Percentiles rank a stretch among this genome's conserved stretches.
Evolutionary conservation across 2,329 filamentous ascomycete genomes (phyloP).

Genomic region (Diaporthe sp.): DNA sequence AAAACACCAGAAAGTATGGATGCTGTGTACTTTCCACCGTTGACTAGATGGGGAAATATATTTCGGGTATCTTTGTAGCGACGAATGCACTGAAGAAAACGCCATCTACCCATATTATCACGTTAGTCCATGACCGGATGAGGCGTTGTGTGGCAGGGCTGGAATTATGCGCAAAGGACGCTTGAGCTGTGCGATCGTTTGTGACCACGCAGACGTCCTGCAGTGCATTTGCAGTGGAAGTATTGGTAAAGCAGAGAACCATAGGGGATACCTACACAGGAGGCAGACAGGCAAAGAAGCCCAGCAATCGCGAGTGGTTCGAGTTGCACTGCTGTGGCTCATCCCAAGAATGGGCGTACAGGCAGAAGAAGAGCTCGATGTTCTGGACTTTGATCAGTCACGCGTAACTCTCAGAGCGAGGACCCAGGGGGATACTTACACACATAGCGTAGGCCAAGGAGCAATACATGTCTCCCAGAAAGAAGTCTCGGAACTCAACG

Average conservation of each 20-base stretch:
- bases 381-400: conserved; percentile 64
- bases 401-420: accelerated
- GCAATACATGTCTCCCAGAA: conserved; percentile 97
- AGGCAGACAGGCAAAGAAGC: conserved; percentile 86
- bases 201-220: not conserved
- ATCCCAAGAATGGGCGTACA: conserved; percentile 84
- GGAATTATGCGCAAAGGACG: not conserved
- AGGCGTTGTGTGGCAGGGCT: no score
- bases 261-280: conserved; percentile 61
- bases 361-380: conserved; percentile 91
- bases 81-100: conserved; percentile 88
- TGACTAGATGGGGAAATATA: conserved; percentile 90
- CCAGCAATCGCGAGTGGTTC: conserved; percentile 81
- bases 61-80: conserved; percentile 90
- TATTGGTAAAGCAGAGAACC: not conserved
- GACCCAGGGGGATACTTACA: conserved; percentile 61
- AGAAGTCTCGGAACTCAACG: conserved; percentile 97
- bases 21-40: conserved; percentile 90
- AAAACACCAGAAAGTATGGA: conserved; percentile 83
- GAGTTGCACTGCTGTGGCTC: conserved; percentile 85
- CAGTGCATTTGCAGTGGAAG: not conserved
- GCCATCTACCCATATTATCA: conserved; percentile 62
- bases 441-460: conserved; percentile 91
- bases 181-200: not conserved
- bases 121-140: not conserved